Evolutionary conservation across 106 monocot genomes (phyloP).

Genomic region (Dioscorea alata): DNA sequence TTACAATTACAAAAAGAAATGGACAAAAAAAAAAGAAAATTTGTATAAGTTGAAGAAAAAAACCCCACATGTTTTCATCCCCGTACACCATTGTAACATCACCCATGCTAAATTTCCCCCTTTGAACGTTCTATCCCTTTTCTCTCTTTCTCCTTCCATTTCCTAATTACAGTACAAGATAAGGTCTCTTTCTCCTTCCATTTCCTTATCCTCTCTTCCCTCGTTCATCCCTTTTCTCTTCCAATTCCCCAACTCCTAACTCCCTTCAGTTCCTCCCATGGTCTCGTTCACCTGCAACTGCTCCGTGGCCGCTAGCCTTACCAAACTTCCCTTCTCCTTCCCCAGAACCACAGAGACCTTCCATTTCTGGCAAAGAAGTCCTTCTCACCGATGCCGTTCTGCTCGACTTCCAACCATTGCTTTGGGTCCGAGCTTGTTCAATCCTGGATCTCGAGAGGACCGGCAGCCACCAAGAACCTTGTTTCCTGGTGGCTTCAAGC

Average conservation of each 20-base stretch:
- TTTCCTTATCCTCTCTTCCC: not conserved
- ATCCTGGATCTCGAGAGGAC: conserved; percentile 6
- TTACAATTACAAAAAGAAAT: too few species aligned
- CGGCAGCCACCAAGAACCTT: conserved; percentile 37
- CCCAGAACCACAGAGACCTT: not conserved
- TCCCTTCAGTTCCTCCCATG: conserved; percentile 5
- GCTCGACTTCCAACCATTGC: conserved; percentile 1
- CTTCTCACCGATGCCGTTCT: too few species aligned
- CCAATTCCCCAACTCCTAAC: not conserved
- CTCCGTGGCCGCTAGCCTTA: conserved; percentile 16
- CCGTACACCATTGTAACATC: too few species aligned
- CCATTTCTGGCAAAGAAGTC: too few species aligned
- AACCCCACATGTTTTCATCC: too few species aligned
- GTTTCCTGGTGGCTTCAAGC: conserved; percentile 85
- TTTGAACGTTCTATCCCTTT: too few species aligned
- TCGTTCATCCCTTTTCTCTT: not conserved
- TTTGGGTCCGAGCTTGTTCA: not conserved
- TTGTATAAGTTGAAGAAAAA: too few species aligned
- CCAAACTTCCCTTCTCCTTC: conserved; percentile 12
- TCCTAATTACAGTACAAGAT: not conserved
- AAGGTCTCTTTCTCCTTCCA: not conserved
- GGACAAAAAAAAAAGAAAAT: too few species aligned
- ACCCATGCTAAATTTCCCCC: too few species aligned
- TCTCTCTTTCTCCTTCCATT: not conserved
- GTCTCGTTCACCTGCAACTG: conserved; percentile 25